A percentile compares a stretch with the other conserved stretches of the same genome.
These are phyloP conservation scores for Meripilus lineatus DNA, from an alignment of 1,284 basidiomycete genomes.

Conservation along the genomic window DNA sequence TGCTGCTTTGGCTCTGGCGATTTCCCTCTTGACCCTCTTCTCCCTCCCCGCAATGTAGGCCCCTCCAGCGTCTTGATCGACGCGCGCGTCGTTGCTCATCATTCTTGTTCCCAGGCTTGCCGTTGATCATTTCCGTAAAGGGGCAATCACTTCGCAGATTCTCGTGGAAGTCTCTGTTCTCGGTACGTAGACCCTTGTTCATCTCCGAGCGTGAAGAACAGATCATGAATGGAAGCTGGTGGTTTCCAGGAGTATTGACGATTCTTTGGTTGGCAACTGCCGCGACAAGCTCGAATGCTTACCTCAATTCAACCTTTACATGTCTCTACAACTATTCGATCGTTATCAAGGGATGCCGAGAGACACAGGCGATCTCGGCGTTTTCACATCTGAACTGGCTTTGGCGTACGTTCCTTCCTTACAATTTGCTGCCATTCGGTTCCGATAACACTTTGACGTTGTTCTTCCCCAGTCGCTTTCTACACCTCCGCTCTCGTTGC, in stretches of 20 bases:
- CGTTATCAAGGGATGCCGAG: slow-evolving; percentile 6
- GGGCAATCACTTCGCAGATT: slow-evolving; percentile 12
- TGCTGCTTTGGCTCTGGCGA: slow-evolving; percentile 18
- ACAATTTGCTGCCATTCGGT: too few species aligned
- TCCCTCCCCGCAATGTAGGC: slow-evolving; percentile 21
- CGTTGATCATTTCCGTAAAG: slow-evolving; percentile 15
- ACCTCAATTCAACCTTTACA: slow-evolving; percentile 4
- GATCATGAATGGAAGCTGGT: slow-evolving; percentile 4
- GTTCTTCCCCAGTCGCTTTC: slow-evolving; percentile 11
- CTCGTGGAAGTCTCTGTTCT: slow-evolving; percentile 12
- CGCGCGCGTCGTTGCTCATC: too few species aligned
- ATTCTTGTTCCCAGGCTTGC: slow-evolving; percentile 13
- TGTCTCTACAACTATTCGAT: neutral
- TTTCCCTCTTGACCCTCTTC: slow-evolving; percentile 17
- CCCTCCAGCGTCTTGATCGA: too few species aligned
- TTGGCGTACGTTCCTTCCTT: slow-evolving; percentile 7
- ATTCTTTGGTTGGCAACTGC: slow-evolving; percentile 14
- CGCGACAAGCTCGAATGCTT: slow-evolving; percentile 3
- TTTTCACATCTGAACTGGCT: slow-evolving; percentile 13
- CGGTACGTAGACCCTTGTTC: too few species aligned
- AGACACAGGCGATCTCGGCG: slow-evolving; percentile 11
- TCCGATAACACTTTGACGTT: too few species aligned
- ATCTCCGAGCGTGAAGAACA: too few species aligned
- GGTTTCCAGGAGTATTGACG: slow-evolving; percentile 7
- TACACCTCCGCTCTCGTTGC: slow-evolving; percentile 9